phyloP scores from a whole-genome alignment of 2,329 filamentous ascomycete species.

The Ambrosiella xylebori region DNA sequence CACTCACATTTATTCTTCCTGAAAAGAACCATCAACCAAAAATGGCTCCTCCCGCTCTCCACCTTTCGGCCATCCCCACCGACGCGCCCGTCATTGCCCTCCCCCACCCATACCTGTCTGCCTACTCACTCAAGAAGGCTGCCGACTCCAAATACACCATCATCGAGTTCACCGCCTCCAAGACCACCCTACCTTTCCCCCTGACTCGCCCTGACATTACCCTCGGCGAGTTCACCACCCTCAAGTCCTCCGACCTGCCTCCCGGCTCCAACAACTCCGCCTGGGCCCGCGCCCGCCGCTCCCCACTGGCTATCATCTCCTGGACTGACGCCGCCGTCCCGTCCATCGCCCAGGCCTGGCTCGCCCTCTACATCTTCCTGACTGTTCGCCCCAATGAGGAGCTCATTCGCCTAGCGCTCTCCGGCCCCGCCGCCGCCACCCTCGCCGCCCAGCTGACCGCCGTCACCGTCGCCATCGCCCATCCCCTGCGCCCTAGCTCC shows the following conservation, averaged over 20 bases:
- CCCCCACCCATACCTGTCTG: constrained; percentile 31
- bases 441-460: constrained; percentile 26
- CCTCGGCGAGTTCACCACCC: constrained; percentile 29
- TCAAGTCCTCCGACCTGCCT: constrained; percentile 33
- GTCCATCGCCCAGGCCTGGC: constrained; percentile 34
- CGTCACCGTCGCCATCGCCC: constrained; percentile 32
- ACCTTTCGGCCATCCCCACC: constrained; percentile 15
- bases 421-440: constrained; percentile 22
- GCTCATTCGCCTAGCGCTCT: constrained; percentile 29
- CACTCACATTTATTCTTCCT: not conserved
- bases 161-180: constrained; percentile 16
- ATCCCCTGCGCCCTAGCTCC: constrained; percentile 25
- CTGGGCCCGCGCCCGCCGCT: constrained; percentile 38
- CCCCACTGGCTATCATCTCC: constrained; percentile 27
- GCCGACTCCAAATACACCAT: constrained; percentile 22
- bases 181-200: constrained; percentile 18
- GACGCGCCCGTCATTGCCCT: constrained; percentile 29
- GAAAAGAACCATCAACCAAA: not conserved
- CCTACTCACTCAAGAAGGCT: constrained; percentile 26
- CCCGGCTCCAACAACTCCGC: constrained; percentile 35
- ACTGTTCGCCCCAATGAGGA: constrained; percentile 32
- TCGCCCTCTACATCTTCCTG: constrained; percentile 35
- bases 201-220: constrained; percentile 21
- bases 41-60: constrained; percentile 8
- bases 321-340: constrained; percentile 28